Base-by-base conservation (phyloP, 805 yeast species). In the Kluyveromyces aestuarii region DNA sequence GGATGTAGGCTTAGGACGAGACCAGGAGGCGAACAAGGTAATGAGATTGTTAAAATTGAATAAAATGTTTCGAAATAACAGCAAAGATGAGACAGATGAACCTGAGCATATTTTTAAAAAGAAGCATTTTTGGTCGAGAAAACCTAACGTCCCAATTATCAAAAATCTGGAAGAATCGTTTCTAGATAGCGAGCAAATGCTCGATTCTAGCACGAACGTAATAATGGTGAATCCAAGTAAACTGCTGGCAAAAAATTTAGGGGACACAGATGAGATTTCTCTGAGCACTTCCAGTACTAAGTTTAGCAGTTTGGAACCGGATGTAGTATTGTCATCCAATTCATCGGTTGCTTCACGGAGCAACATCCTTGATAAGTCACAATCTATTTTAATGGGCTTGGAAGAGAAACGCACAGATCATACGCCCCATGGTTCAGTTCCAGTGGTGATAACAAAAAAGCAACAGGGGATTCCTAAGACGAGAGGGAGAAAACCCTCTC, bases 401-500 rank as follows among this genome's bases (percentile, higher is more conserved):
- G 35, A 30, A 7, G 8, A 7, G 4, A 30, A 30, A 7, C 35
- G 14, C 11, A 10, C 35, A 30, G 35, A 30, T 14, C 35, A 27
- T 25, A 17, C 19, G 16, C 35, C n/a, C 18, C 39, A 5, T n/a
- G 11, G 36, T n/a, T 41, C 19, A 13, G 27, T 8, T 17, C 10
- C 5, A 25, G 14, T 39, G 7, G 36, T 25, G 21, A 17, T 43
- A 30, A 48, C 48, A 35, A 57, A 52, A 48, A 52, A 53, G 42
- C 56, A 53, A 36, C 49, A 55, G 6, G 57, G 56, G 8, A 48
- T 53, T 49, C 66, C 66, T n/a, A 64, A 76, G 45, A 74, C 79
- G 2, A 70, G 87, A 44, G 87, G 87, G 6, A 72, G 87, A 39
- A 81, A 81, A 61, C 86, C 84, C 21, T 76, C 81, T 40, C 67